These are phyloP conservation scores for Globisporangium spinosum DNA, from an alignment of 352 stramenopile genomes.

Conservation along the genomic window DNA sequence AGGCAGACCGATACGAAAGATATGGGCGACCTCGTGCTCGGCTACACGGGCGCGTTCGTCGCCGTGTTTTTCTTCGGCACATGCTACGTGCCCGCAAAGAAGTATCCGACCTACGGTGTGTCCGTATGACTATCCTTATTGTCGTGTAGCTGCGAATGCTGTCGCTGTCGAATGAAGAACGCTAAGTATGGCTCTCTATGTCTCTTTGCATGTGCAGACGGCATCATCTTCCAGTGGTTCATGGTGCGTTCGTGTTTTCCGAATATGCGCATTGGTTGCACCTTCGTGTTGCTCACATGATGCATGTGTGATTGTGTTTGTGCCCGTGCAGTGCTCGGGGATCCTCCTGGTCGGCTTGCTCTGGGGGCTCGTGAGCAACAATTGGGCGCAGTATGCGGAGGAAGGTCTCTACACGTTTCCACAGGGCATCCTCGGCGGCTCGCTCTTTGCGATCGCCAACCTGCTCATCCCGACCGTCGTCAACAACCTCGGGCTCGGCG, in stretches of 20 bases:
- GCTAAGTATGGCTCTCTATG: background rate
- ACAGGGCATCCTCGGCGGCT: slow-evolving; percentile 67
- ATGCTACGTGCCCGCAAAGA: slow-evolving; percentile 82
- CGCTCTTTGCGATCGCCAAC: slow-evolving; percentile 77
- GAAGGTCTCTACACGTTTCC: slow-evolving; percentile 78
- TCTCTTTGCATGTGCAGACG: slow-evolving; percentile 38
- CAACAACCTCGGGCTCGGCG: slow-evolving; percentile 71
- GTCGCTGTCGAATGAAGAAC: background rate
- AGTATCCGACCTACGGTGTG: slow-evolving; percentile 77
- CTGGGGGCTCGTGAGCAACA: slow-evolving; percentile 78
- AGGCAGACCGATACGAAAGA: background rate
- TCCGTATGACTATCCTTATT: background rate
- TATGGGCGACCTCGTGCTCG: slow-evolving; percentile 35
- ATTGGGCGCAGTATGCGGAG: slow-evolving; percentile 73
- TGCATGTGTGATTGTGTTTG: slow-evolving; percentile 8
- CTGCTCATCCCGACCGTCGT: slow-evolving; percentile 83
- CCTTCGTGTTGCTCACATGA: slow-evolving; percentile 1
- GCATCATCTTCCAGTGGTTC: slow-evolving; percentile 89
- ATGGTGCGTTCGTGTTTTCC: slow-evolving; percentile 43
- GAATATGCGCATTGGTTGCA: background rate
- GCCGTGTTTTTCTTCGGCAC: slow-evolving; percentile 84
- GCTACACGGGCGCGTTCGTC: slow-evolving; percentile 58
- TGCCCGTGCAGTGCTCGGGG: slow-evolving; percentile 54
- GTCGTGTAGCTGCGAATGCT: background rate
- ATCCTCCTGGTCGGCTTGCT: slow-evolving; percentile 78